A percentile compares a stretch with the other conserved stretches of the same genome.
These are phyloP conservation scores for Aspergillus novofumigatus DNA, from an alignment of 2,329 filamentous ascomycete genomes.

Conservation along the genomic window DNA sequence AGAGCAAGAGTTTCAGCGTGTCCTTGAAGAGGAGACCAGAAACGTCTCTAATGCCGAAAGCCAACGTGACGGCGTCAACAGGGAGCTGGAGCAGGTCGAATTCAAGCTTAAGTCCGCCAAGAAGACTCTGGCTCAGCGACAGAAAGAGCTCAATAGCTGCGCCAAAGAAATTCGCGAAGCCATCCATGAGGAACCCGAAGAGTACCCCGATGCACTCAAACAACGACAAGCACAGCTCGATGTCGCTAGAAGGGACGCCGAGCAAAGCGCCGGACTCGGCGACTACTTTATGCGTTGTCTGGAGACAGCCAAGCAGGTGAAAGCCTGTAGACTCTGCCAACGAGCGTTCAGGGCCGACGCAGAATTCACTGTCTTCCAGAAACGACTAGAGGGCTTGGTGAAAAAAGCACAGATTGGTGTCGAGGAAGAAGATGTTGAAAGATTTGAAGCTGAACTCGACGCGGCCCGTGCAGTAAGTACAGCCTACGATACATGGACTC, in stretches of 20 bases:
- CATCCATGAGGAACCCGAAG: constrained; percentile 48
- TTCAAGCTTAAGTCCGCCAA: constrained; percentile 65
- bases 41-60: constrained; percentile 62
- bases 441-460: constrained; percentile 39
- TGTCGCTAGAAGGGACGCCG: constrained; percentile 58
- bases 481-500: constrained; percentile 69
- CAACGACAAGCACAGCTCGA: constrained; percentile 51
- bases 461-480: constrained; percentile 60
- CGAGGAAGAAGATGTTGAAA: constrained; percentile 46
- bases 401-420: constrained; percentile 51
- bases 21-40: constrained; percentile 55
- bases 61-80: constrained; percentile 64
- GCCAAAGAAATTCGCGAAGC: constrained; percentile 60
- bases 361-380: constrained; percentile 60
- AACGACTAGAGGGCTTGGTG: constrained; percentile 59
- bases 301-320: constrained; percentile 60
- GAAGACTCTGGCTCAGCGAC: constrained; percentile 61
- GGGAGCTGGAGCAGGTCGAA: constrained; percentile 72
- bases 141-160: constrained; percentile 58
- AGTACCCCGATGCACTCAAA: constrained; percentile 51
- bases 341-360: constrained; percentile 60
- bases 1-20: constrained; percentile 65
- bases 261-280: constrained; percentile 63
- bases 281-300: constrained; percentile 69
- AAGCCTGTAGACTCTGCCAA: constrained; percentile 72